Evolutionary conservation across 371 early-diverging fungal species (phyloP), one percentile per base, ranked within the genome.

Genomic region (Saksenaea oblongispora): DNA sequence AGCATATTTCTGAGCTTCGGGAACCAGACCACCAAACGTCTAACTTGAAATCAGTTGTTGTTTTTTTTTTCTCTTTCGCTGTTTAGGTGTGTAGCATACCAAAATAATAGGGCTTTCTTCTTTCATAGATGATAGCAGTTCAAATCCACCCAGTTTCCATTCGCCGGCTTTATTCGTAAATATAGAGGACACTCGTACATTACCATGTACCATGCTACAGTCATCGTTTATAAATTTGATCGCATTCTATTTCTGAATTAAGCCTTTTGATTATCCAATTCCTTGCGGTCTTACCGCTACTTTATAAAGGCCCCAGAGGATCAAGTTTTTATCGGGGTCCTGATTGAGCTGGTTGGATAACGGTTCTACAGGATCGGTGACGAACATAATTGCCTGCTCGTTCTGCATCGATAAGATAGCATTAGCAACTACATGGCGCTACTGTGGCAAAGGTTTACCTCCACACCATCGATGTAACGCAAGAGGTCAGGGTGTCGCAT

Each of bases 91-190:
- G 13, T 22, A 13, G 24, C 59, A 67, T 82, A 87, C 87, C 69
- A 87, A 66, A 27, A 92, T 77, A 15, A 88, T 74, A 0, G 90
- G 89, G 54, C 82, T 80, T 54, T 91, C 91, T 57, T 92, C 93
- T 54, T 88, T 85, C 64, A 90, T 71, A 4, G 88, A 87, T 31
- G 90, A 84, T 11, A 93, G 65, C 14, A 92, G 63, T 63, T 98
- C 98, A 60, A 95, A 84, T 3, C 96, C 96, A 17, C 93, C 94
- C 31, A 98, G 76, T 64, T 91, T 93, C 97, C 97, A 98, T 73
- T 98, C 98, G 39, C 96, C 95, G 3, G 94, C 91, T 59, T 84
- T 83, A 31, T 93, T 95, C 34, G 88, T 87, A 71, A 89, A 96
- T 56, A 98, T 88, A 1, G 95, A 91, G 2, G 84, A 76, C 5